Conservation (phyloP, 345 rosid genomes). For the Cardiospermum halicacabum region DNA sequence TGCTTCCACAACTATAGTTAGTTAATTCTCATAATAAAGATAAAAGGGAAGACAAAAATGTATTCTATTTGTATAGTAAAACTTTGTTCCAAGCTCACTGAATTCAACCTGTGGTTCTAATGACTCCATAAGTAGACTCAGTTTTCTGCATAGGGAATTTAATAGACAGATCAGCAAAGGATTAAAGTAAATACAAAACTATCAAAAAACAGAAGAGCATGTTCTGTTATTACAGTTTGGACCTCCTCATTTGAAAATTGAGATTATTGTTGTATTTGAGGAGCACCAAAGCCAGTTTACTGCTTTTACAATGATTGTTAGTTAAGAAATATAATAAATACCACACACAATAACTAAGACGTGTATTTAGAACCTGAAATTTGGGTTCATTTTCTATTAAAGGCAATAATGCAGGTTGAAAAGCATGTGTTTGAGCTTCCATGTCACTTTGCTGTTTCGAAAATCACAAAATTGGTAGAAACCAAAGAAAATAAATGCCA, state of each 20-base stretch:
- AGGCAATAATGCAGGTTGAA: background rate
- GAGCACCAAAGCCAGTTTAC: background rate
- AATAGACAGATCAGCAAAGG: background rate
- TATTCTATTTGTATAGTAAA: background rate
- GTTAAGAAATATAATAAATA: background rate
- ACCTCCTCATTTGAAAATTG: background rate
- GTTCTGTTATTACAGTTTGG: background rate
- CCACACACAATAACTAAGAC: background rate
- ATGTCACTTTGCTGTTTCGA: background rate
- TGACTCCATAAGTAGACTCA: background rate
- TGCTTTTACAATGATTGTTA: background rate
- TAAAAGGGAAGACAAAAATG: background rate
- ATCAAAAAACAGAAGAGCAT: too few relatives aligned
- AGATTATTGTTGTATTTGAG: background rate
- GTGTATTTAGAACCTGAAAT: background rate
- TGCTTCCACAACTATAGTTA: too few relatives aligned
- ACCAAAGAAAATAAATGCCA: too few relatives aligned
- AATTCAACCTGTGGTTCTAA: background rate
- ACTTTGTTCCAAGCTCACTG: background rate
- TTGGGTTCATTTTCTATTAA: background rate
- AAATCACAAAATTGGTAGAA: background rate
- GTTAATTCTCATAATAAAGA: too few relatives aligned
- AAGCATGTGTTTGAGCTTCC: background rate
- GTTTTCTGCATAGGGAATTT: background rate
- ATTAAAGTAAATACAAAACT: background rate